Base-by-base conservation (phyloP, 2,329 filamentous ascomycete genomes). In the Fusarium humuli region DNA sequence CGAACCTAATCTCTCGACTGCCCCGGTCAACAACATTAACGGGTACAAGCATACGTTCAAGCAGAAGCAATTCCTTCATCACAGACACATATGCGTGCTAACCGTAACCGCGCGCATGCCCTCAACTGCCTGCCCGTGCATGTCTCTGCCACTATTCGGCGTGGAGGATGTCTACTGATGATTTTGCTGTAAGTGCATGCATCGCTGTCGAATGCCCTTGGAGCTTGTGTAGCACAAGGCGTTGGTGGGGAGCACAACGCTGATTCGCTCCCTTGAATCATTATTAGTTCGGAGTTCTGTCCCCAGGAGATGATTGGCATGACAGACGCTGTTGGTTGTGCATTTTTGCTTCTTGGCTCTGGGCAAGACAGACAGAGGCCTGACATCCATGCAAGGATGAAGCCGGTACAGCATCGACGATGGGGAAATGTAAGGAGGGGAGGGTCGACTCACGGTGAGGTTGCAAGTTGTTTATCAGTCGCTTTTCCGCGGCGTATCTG, bases 31-130 rank as follows among this genome's bases (percentile, higher is more conserved):
- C 22, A 44, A 9, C 16, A 25, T 16, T 25, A 25, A 23, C 13
- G 22, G 12, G 8, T 25, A 11, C 13, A 22, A 10, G 32, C 30
- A 20, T 20, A 18, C 34, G 34, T n/a, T 37, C 22, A 29, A 14
- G 30, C 52, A 55, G 40, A 55, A 55, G 52, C 27, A 55, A 55
- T 55, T 54, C 20, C n/a, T 52, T 41, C 25, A 27, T 18, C 13
- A 25, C 32, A 41, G 3, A 16, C n/a, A 27, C 8, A 1, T 13
- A 16, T 29, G 23, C n/a, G 23, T 42, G 25, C 10, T 29, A 13
- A 27, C 13, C 9, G 22, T 25, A 14, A 18, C 20, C 32, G 16
- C 48, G 7, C 23, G 25, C 23, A 20, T 46, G 40, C 25, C 52
- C 45, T 23, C 10, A 44, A 14, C 12, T 32, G 9, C 29, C 20